Conservation (phyloP, 805 yeast species). For the Saturnispora besseyi region DNA sequence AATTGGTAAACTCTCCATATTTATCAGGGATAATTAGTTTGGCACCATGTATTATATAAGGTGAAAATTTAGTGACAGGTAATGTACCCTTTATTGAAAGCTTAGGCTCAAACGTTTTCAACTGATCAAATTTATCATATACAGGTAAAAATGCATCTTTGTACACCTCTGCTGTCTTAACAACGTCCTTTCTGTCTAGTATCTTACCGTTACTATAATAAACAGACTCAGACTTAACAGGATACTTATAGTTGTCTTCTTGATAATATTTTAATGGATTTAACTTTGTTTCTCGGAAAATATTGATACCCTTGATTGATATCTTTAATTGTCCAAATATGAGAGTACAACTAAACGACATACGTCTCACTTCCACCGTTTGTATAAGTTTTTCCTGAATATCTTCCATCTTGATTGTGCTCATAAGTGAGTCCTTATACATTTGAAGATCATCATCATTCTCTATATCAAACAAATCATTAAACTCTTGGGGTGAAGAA, state of each 20-base stretch:
- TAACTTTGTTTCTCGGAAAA: conserved; percentile 30
- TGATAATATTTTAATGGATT: conserved; percentile 37
- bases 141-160: conserved; percentile 27
- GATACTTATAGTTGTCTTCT: conserved; percentile 25
- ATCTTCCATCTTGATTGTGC: conserved; percentile 33
- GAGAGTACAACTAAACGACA: conserved; percentile 53
- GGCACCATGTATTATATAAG: conserved; percentile 47
- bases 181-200: conserved; percentile 18
- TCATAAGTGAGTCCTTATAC: conserved; percentile 27
- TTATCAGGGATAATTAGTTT: conserved; percentile 59
- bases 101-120: conserved; percentile 17
- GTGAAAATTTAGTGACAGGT: conserved; percentile 34
- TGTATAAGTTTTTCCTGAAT: conserved; percentile 43
- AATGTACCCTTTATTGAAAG: conserved; percentile 64
- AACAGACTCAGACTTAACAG: conserved; percentile 25
- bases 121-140: conserved; percentile 27
- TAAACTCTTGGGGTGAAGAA: conserved; percentile 6
- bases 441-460: neutral
- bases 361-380: conserved; percentile 53
- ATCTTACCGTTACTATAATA: conserved; percentile 35
- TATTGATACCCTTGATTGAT: conserved; percentile 62
- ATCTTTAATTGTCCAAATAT: conserved; percentile 46
- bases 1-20: conserved; percentile 48
- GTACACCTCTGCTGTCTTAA: neutral
- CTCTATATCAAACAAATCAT: conserved; percentile 9